Base-by-base conservation (phyloP, 768 basidiomycete genomes). In the Xerocomus brunneocitrinus region DNA sequence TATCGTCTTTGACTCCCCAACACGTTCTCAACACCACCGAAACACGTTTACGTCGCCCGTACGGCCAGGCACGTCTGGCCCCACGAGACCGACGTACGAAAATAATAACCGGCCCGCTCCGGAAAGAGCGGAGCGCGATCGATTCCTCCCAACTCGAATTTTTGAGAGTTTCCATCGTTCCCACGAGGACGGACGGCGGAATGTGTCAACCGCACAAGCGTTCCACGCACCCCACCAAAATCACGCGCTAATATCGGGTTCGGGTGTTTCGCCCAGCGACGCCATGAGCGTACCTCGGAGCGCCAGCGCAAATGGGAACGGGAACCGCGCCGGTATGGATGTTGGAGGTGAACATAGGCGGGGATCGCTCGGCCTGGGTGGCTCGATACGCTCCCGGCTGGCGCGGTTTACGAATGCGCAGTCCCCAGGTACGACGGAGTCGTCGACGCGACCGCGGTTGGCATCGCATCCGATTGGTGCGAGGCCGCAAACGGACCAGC, bases 301-400 rank as follows among this genome's bases (percentile, higher is more conserved):
- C 24, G 55, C 53, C n/a, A 54, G 19, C 16, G 53, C 49, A 13
- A 54, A 24, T 19, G 53, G 47, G 9, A 56, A 31, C 28, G 58
- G 62, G 42, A 46, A 25, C 19, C 56, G 62, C 5, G 14, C 54
- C 12, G 61, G 51, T 12, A 27, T 41, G 10, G 57, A 55, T 22
- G 56, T 27, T 6, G 41, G 40, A 25, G 51, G 45, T 16, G 64
- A 65, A 30, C 56, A 55, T 4, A 57, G 65, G 47, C 27, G 65
- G 16, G 35, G 49, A n/a, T 49, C 65, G 28, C 46, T 65, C 19
- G 53, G 55, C 7, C n/a, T 65, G 43, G 65, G 64, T 13, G 62
- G 65, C 3, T 58, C 65, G 5, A 48, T 66, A 27, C 66, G 65
- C n/a, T 67, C 63, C 31, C 60, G 65, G 3, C 42, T 67, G 6